Evolutionary conservation across 2,329 filamentous ascomycete genomes (phyloP).

Genomic region (Colletotrichum sansevieriae): DNA sequence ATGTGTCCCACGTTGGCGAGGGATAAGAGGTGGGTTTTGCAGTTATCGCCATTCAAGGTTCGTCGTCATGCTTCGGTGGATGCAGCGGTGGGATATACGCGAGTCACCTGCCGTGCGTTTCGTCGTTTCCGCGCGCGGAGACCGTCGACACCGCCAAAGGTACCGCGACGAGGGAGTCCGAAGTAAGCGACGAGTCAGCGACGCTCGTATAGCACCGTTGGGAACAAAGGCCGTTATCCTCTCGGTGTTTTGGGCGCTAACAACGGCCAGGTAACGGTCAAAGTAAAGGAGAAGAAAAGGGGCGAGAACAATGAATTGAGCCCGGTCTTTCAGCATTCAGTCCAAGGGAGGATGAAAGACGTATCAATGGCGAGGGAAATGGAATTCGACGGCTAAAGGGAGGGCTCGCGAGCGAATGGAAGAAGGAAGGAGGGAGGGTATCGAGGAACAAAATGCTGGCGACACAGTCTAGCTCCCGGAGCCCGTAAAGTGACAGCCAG

Average conservation of each 20-base stretch:
- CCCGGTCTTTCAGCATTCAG: neutral
- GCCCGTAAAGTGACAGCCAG: slow-evolving; percentile 2
- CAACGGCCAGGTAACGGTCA: slow-evolving; percentile 14
- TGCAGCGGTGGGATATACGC: neutral
- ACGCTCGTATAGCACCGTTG: neutral
- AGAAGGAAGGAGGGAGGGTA: slow-evolving; percentile 8
- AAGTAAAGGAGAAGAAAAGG: neutral
- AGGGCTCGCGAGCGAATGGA: slow-evolving; percentile 8
- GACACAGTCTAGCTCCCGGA: slow-evolving; percentile 23
- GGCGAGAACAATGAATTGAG: slow-evolving; percentile 9
- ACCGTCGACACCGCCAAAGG: slow-evolving; percentile 20
- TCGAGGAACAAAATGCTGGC: slow-evolving; percentile 3
- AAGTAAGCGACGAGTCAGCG: slow-evolving; percentile 21
- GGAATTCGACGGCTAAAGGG: slow-evolving; percentile 5
- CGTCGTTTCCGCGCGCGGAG: slow-evolving; percentile 9
- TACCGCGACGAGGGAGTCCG: slow-evolving; percentile 7
- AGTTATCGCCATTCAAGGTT: slow-evolving; percentile 22
- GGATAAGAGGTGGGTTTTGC: slow-evolving; percentile 3
- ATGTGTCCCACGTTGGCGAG: neutral
- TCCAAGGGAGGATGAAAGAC: neutral
- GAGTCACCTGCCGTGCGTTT: slow-evolving; percentile 23
- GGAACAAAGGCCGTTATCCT: slow-evolving; percentile 22
- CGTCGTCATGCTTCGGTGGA: slow-evolving; percentile 26
- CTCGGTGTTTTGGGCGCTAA: slow-evolving; percentile 7
- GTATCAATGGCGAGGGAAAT: neutral